Evolutionary conservation across 257 asterid genomes (phyloP), one percentile per base, ranked within the genome.

Genomic region (Solanum pimpinellifolium): DNA sequence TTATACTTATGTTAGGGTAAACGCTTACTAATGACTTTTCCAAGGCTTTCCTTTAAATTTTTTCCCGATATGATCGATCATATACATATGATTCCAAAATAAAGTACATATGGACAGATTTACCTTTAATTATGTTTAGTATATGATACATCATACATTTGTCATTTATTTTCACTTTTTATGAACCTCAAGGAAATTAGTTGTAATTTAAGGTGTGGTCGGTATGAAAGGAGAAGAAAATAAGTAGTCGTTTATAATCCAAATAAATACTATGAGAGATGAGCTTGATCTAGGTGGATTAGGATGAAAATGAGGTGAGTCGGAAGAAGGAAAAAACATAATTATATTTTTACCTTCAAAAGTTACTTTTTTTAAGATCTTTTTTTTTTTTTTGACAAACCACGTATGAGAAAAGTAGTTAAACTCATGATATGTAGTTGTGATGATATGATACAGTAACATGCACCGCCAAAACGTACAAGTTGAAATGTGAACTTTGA

Each of bases 401-500:
- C 62, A 56, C 62, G n/a, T 56, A 56, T 18, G 11, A 56, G 65
- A 56, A 18, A 56, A 56, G 65, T 56, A 56, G 65, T 56, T 56
- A 12, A 12, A 76, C 59, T 41, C 60, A 42, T 56, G 65, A 56
- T 42, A 41, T 23, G 33, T 76, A 5, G 25, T 25, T 65, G 73
- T 65, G 16, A n/a, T 65, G 27, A 8, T 1, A 74, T 41, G 21
- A 75, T 39, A 15, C 6, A 66, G 74, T 27, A 66, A 27, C 20
- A 66, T 66, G 74, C 74, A 66, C 73, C 74, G 9, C 37, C 74
- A 66, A 66, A 27, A 66, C 33, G 39, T 44, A 77, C 83, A 25
- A 14, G 4, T 25, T 44, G 29, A 46, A 77, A 25, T 77, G 62
- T 77, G 76, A 15, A 31, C 42, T 76, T 77, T 44, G 39, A 42